A percentile compares a stretch with the other conserved stretches of the same genome.
These are phyloP conservation scores for Dictyostelium purpureum DNA, from an alignment of 78 protist genomes.

Conservation along the genomic window DNA sequence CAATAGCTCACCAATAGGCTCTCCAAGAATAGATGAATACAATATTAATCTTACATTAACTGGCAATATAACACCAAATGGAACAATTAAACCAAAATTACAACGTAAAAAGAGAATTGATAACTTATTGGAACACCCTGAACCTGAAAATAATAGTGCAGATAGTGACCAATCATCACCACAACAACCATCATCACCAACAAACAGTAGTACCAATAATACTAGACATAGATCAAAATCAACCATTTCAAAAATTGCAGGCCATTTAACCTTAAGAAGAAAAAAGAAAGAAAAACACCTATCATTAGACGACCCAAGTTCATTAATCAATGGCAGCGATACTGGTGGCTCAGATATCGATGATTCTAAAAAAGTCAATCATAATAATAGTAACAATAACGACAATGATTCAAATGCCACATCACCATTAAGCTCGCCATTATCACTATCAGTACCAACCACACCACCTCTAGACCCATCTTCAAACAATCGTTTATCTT, in stretches of 20 bases:
- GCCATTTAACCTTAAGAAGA: conserved; percentile 27
- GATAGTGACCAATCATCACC: background rate
- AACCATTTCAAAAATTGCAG: conserved; percentile 20
- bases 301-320: background rate
- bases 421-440: background rate
- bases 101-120: background rate
- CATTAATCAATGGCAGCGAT: too few relatives aligned
- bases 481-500: background rate
- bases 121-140: background rate
- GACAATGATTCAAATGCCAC: background rate
- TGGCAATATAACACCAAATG: too few relatives aligned
- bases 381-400: background rate
- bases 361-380: background rate
- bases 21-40: background rate
- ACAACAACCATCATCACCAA: background rate
- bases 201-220: background rate
- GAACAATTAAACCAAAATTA: background rate
- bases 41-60: too few relatives aligned
- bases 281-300: background rate
- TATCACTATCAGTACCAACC: background rate
- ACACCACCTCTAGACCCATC: background rate
- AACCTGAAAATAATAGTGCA: background rate
- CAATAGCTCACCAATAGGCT: background rate
- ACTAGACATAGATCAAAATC: conserved; percentile 9
- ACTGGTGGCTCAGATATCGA: too few relatives aligned